phyloP scores from a whole-genome alignment of 257 asterid species.

The Rehmannia glutinosa region DNA sequence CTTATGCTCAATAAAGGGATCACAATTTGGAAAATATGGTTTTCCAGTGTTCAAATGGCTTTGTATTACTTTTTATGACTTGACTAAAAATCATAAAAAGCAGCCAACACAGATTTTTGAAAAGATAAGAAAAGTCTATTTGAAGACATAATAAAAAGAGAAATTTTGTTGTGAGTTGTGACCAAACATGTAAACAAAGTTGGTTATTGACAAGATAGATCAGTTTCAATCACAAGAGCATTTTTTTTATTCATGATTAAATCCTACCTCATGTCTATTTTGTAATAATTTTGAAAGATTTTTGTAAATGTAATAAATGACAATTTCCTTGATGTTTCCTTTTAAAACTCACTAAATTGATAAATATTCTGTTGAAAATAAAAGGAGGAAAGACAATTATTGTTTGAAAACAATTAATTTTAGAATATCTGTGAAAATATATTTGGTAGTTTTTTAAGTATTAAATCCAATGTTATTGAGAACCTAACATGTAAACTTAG shows the following conservation, averaged over 20 bases:
- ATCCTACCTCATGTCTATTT: neutral
- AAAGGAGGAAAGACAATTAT: too few species aligned
- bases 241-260: neutral
- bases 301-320: too few species aligned
- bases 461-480: neutral
- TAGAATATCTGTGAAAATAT: neutral
- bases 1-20: conserved; percentile 40
- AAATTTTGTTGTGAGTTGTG: conserved; percentile 23
- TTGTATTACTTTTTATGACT: conserved; percentile 31
- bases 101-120: conserved; percentile 20
- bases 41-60: conserved; percentile 26
- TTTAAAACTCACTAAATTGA: too few species aligned
- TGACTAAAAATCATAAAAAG: conserved; percentile 39
- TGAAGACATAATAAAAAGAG: conserved; percentile 31
- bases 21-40: conserved; percentile 25
- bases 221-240: neutral
- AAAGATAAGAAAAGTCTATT: conserved; percentile 27
- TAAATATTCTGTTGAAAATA: too few species aligned
- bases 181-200: conserved; percentile 19
- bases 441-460: neutral
- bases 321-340: too few species aligned
- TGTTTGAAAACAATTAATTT: neutral
- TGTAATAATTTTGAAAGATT: too few species aligned
- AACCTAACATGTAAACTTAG: too few species aligned
- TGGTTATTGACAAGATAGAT: conserved; percentile 17